These are phyloP conservation scores for Odonthalia washingtoniensis DNA, from an alignment of 31 red algal genomes.

Conservation along the genomic window DNA sequence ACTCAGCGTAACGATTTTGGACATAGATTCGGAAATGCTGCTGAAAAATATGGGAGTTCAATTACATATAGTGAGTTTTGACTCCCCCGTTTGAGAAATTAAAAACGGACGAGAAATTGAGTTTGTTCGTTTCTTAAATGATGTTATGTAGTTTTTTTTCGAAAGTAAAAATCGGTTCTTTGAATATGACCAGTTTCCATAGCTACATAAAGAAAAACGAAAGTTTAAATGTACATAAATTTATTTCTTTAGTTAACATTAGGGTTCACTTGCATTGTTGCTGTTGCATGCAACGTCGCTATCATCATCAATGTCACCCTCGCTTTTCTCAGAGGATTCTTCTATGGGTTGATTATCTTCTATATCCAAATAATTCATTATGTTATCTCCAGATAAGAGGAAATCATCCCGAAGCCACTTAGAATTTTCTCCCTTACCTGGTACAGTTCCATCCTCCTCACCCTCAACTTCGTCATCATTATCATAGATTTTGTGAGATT, in stretches of 20 bases:
- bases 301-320: conserved; percentile 19
- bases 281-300: background rate
- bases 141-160: conserved; percentile 58
- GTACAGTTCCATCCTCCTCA: conserved; percentile 4
- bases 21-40: conserved; percentile 70
- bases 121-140: conserved; percentile 84
- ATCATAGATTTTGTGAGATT: background rate
- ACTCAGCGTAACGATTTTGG: conserved; percentile 81
- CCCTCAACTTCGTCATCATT: conserved; percentile 4
- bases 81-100: conserved; percentile 76
- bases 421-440: conserved; percentile 11
- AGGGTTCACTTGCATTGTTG: background rate
- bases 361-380: conserved; percentile 59
- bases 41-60: conserved; percentile 68
- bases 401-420: conserved; percentile 68
- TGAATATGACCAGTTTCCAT: too few relatives aligned
- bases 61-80: conserved; percentile 81
- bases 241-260: too few relatives aligned
- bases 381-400: conserved; percentile 33
- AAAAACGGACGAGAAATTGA: conserved; percentile 85
- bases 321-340: conserved; percentile 29
- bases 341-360: conserved; percentile 16
- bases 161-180: background rate
- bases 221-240: too few relatives aligned
- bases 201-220: too few relatives aligned